Percentiles rank a stretch among this genome's conserved stretches.
Evolutionary conservation across 2,329 filamentous ascomycete genomes (phyloP).

Genomic region (Aspergillus piperis): DNA sequence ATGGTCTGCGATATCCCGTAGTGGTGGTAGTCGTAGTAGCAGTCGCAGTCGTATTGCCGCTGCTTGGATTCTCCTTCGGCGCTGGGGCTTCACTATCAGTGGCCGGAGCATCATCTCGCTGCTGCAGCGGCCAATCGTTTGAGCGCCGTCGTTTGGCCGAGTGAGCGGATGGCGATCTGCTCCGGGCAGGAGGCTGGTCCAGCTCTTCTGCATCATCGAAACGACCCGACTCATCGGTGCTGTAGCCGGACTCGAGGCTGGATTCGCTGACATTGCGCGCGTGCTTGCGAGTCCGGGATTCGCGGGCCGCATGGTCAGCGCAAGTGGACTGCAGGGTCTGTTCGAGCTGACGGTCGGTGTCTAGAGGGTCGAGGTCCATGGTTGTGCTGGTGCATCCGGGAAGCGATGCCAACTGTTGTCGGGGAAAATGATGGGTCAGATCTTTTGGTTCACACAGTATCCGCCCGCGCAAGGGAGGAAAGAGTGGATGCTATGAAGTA

Average conservation of each 20-base stretch:
- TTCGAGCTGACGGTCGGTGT: constrained; percentile 28
- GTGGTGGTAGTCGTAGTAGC: no score
- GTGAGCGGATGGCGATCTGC: constrained; percentile 29
- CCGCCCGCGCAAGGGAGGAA: constrained; percentile 13
- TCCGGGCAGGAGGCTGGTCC: constrained; percentile 18
- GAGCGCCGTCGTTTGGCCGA: constrained; percentile 47
- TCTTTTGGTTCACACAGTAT: not conserved
- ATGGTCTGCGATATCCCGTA: constrained; percentile 19
- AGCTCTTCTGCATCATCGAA: constrained; percentile 41
- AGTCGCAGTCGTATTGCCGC: constrained; percentile 6
- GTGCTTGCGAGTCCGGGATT: constrained; percentile 33
- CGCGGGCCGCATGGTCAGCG: constrained; percentile 13
- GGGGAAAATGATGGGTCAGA: not conserved
- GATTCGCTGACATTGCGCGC: constrained; percentile 24
- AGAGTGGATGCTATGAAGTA: not conserved
- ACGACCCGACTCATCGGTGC: constrained; percentile 36
- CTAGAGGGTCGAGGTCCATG: constrained; percentile 21
- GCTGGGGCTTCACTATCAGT: not conserved
- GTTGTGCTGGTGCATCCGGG: not conserved
- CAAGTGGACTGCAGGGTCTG: constrained; percentile 23
- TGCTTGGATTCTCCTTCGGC: not conserved
- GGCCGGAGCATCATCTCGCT: not conserved
- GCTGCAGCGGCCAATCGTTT: constrained; percentile 45
- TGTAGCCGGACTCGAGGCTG: constrained; percentile 23
- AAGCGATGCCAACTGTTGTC: constrained; percentile 16